These are phyloP conservation scores for Vitis labrusca DNA, from an alignment of 164 flowering plant genomes.

Conservation along the genomic window DNA sequence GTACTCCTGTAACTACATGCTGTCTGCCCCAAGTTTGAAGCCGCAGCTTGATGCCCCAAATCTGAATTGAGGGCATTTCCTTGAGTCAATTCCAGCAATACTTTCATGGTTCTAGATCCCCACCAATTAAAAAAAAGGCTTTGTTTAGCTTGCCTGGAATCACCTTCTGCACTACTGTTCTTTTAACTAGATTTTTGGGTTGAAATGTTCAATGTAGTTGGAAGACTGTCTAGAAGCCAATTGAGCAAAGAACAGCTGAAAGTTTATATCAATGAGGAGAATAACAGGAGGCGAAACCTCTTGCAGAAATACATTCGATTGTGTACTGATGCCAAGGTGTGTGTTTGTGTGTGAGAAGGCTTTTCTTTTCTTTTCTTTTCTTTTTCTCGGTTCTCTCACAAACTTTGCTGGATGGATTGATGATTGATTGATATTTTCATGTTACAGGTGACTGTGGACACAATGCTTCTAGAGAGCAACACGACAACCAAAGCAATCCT, in stretches of 20 bases:
- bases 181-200: background rate
- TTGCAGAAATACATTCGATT: constrained; percentile 67
- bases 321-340: constrained; percentile 67
- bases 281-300: constrained; percentile 51
- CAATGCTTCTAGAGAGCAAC: constrained; percentile 72
- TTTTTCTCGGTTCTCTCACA: background rate
- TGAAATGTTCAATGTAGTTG: constrained; percentile 45
- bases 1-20: no score
- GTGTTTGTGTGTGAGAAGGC: constrained; percentile 6
- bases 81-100: no score
- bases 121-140: no score
- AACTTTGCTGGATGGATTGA: background rate
- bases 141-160: no score
- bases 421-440: background rate
- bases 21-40: no score
- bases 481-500: constrained; percentile 62
- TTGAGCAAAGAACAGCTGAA: constrained; percentile 53
- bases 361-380: background rate
- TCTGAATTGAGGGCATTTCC: no score
- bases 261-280: constrained; percentile 57
- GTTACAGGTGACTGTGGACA: constrained; percentile 77
- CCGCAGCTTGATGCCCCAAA: no score
- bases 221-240: constrained; percentile 67
- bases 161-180: no score
- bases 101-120: no score